Evolutionary conservation across 2,329 filamentous ascomycete genomes (phyloP), one percentile per base, ranked within the genome.

Genomic region (Aureobasidium sp.): DNA sequence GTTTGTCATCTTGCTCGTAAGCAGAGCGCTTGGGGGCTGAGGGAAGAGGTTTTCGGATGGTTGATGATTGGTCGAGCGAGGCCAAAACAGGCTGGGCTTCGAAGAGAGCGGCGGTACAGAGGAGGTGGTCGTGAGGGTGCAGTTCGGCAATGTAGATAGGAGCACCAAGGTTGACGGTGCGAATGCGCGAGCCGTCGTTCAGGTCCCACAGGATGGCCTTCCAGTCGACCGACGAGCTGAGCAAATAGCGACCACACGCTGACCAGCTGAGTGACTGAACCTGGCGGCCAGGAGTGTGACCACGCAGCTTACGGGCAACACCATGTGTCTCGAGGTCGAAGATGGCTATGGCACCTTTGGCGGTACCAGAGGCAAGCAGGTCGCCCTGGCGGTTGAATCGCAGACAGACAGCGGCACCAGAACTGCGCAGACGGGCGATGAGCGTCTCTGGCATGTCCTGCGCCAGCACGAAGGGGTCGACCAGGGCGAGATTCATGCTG

Each of bases 251-350:
- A 30, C 94, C 93, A 76, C 91, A 90, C 68, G 88, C 83, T 58
- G 93, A 97, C 94, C 94, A 99, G 78, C 92, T 96, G 63, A 99
- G 76, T 57, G 90, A 96, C 68, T 96, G 93, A 62, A 99, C 92
- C 72, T 94, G 93, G 71, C 90, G 87, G 29, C 71, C 71, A 11
- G 68, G 64, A 54, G 90, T 96, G 76, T 99, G 94, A 13, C 93
- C 94, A 66, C 91, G 86, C 65, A 99, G 80, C 77, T 97, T 99
- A 71, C 91, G 88, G 63, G 94, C 94, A 5, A 97, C 90, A 41
- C 94, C 93, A 81, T 95, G 96, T 10, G 95, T 99, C 76, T 99
- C 95, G 54, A 97, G 85, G 72, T 99, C 94, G 82, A 96, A 99
- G 50, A 99, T 89, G 61, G 96, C 90, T 44, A 99, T 89, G 5